A percentile compares a stretch with the other conserved stretches of the same genome.
Evolutionary conservation across 2,329 filamentous ascomycete genomes (phyloP).

Genomic region (Gnomoniopsis sp.): DNA sequence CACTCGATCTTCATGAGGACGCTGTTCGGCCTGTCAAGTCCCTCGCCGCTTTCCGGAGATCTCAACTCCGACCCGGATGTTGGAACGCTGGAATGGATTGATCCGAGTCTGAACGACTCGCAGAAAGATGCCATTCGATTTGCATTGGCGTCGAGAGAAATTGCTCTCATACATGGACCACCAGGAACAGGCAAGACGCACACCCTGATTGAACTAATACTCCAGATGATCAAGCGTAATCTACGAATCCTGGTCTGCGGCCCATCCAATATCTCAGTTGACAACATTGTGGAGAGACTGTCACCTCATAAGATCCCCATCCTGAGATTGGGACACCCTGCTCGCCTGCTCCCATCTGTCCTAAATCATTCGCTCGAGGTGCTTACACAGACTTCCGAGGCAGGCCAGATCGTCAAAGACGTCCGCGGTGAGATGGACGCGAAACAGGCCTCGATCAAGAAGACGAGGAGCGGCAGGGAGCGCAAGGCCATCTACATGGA

Average conservation of each 20-base stretch:
- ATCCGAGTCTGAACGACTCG: slow-evolving; percentile 60
- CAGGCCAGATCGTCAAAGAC: slow-evolving; percentile 83
- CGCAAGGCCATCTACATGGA: slow-evolving; percentile 79
- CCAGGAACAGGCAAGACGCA: slow-evolving; percentile 97
- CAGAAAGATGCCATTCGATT: slow-evolving; percentile 74
- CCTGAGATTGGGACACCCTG: slow-evolving; percentile 87
- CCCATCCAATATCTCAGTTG: slow-evolving; percentile 93
- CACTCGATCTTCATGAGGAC: slow-evolving; percentile 60
- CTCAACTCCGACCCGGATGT: slow-evolving; percentile 38
- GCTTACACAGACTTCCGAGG: slow-evolving; percentile 84
- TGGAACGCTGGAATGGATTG: slow-evolving; percentile 55
- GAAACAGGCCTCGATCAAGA: slow-evolving; percentile 84
- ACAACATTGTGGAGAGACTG: slow-evolving; percentile 95
- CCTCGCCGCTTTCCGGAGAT: slow-evolving; percentile 44
- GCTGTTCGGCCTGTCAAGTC: slow-evolving; percentile 56
- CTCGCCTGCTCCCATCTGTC: slow-evolving; percentile 82
- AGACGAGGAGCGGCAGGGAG: slow-evolving; percentile 78
- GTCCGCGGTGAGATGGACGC: slow-evolving; percentile 89
- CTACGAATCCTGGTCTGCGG: slow-evolving; percentile 87
- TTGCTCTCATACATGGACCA: slow-evolving; percentile 90
- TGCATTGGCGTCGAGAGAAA: slow-evolving; percentile 74
- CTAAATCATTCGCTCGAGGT: slow-evolving; percentile 88
- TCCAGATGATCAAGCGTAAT: slow-evolving; percentile 76
- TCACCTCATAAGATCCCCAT: slow-evolving; percentile 82
- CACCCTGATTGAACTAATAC: slow-evolving; percentile 89